Evolutionary conservation across 1,284 basidiomycete genomes (phyloP), one percentile per base, ranked within the genome.

Genomic region (Xanthoconium separans): DNA sequence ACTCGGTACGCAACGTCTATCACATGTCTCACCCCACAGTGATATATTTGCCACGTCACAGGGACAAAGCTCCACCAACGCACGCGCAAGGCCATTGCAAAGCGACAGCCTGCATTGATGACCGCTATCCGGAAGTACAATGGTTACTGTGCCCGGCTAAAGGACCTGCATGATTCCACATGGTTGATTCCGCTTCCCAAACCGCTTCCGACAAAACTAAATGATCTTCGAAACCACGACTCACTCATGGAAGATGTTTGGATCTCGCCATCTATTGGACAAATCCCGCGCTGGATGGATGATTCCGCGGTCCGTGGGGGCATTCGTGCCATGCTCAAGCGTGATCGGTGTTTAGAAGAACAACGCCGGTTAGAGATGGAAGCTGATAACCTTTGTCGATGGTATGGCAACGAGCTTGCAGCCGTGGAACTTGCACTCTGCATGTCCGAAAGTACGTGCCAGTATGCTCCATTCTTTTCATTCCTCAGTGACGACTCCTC

Each of bases 121-220:
- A 33, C 20, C 1, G 15, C 53, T 13, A 54, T 54, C 7, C 4
- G 3, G 8, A 54, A 53, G 13, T 54, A 65, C 55, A 77, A 77
- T 44, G 41, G 12, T 0, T 72, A 73, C 39, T 75, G 73, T 44
- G 59, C 33, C 0, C 53, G 44, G 3, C 64, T 77, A 3, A 62
- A 60, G 11, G 33, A 40, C 2, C 50, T 72, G 0, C 51, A 66
- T 27, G 47, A 71, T 1, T 45, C 61, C 0, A 24, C 40, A 3
- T 74, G 67, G 59, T 39, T 45, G 6, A 67, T 77, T 3, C 73
- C 70, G 0, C 44, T 75, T 18, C 74, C 71, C 4, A 22, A 37
- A 1, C 65, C 64, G 0, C 68, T 75, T 1, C 68, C 65, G 0
- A 66, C 60, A 0, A 59, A 66, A 29, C 11, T 44, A 1, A 30